Evolutionary conservation across 192 early-diverging fungal species (phyloP).

Genomic region (Neocallimastix lanati): DNA sequence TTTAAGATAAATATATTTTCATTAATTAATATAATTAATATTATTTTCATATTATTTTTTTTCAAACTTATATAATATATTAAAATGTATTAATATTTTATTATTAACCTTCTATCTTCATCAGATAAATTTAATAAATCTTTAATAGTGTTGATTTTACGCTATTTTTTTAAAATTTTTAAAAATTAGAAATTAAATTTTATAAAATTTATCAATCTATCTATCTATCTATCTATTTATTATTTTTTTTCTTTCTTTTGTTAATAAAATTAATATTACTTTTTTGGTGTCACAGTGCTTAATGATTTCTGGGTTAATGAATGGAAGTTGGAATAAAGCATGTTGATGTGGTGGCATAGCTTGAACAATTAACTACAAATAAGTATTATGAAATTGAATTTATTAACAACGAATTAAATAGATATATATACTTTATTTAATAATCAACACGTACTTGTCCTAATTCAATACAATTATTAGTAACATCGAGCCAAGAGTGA

Average conservation of each 20-base stretch:
- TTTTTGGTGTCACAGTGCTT: conserved; percentile 45
- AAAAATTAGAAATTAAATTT: too few species aligned
- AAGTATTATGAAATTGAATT: too few species aligned
- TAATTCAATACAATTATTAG: conserved; percentile 57
- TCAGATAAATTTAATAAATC: conserved; percentile 50
- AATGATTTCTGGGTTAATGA: conserved; percentile 45
- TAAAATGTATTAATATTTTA: not conserved
- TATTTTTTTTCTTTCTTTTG: too few species aligned
- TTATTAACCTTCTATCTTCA: conserved; percentile 7
- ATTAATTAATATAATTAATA: too few species aligned
- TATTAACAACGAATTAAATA: too few species aligned
- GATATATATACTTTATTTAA: too few species aligned
- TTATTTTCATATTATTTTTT: too few species aligned
- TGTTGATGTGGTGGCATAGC: conserved; percentile 61
- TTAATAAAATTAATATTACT: conserved; percentile 8
- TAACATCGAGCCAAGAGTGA: conserved; percentile 62
- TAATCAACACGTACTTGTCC: conserved; percentile 39
- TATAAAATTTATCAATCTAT: too few species aligned
- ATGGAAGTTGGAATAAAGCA: conserved; percentile 71
- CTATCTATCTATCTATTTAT: too few species aligned
- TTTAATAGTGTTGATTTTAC: conserved; percentile 35
- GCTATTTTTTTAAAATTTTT: conserved; percentile 8
- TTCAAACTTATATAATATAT: too few species aligned
- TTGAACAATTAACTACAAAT: conserved; percentile 55
- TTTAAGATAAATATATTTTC: too few species aligned